Evolutionary conservation across 1,284 basidiomycete genomes (phyloP).

Genomic region (Pseudozyma pruni): DNA sequence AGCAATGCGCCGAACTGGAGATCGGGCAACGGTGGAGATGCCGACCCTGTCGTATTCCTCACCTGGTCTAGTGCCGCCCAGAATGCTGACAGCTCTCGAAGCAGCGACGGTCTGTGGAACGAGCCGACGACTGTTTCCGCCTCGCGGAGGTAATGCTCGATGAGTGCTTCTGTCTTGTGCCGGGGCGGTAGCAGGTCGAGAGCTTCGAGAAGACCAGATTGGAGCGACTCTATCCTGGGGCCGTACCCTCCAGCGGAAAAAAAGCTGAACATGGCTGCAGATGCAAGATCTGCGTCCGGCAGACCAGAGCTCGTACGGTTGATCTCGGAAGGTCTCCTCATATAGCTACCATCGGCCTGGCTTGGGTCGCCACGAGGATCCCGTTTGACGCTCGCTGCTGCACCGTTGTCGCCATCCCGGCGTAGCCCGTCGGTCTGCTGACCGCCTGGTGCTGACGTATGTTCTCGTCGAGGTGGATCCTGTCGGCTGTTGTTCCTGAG

Average conservation of each 20-base stretch:
- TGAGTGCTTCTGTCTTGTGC: slow-evolving; percentile 29
- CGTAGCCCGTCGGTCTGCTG: background rate
- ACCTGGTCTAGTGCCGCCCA: slow-evolving; percentile 21
- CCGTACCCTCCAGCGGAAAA: slow-evolving; percentile 1
- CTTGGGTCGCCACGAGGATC: background rate
- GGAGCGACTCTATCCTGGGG: background rate
- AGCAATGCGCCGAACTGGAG: slow-evolving; percentile 41
- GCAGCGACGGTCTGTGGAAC: slow-evolving; percentile 32
- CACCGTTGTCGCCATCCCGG: background rate
- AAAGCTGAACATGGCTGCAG: slow-evolving; percentile 21
- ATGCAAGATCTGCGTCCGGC: slow-evolving; percentile 7
- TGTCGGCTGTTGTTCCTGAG: slow-evolving; percentile 14
- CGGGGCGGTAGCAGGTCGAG: slow-evolving; percentile 28
- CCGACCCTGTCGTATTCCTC: background rate
- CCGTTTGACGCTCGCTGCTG: background rate
- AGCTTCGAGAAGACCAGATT: slow-evolving; percentile 10
- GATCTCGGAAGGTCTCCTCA: background rate
- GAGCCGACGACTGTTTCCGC: slow-evolving; percentile 41
- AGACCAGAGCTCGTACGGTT: background rate
- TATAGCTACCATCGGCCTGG: background rate
- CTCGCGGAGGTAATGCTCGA: slow-evolving; percentile 37
- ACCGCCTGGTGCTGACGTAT: background rate
- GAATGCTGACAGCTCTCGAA: slow-evolving; percentile 29
- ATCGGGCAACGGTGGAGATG: slow-evolving; percentile 14
- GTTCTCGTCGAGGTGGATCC: slow-evolving; percentile 1